phyloP scores from a whole-genome alignment of 768 basidiomycete genomes.

The Suillus paluster region DNA sequence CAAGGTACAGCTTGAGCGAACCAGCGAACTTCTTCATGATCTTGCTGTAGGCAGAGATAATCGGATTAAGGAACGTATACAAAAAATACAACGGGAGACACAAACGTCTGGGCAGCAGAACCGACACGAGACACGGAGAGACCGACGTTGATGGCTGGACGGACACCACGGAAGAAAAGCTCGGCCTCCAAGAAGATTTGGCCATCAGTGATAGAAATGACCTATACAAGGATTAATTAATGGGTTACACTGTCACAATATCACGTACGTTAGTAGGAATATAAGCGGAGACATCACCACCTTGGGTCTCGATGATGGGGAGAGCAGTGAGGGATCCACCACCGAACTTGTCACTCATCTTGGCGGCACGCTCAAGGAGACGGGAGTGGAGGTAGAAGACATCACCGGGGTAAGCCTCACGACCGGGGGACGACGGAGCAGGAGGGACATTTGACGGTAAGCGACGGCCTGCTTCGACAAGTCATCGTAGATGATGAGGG shows the following conservation, averaged over 20 bases:
- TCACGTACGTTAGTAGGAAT: conserved; percentile 85
- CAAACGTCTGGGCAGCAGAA: conserved; percentile 98
- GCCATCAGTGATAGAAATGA: conserved; percentile 99
- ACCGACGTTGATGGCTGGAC: conserved; percentile 99
- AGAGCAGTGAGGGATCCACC: conserved; percentile 98
- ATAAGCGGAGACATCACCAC: conserved; percentile 99
- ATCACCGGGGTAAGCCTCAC: conserved; percentile 99
- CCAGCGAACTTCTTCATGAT: conserved; percentile 99
- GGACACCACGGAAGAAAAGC: conserved; percentile 99
- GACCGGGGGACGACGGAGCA: conserved; percentile 99
- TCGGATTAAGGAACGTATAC: not conserved
- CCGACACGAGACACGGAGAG: conserved; percentile 99
- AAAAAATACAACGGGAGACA: conserved; percentile 10
- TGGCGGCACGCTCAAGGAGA: conserved; percentile 99
- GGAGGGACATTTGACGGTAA: conserved; percentile 99
- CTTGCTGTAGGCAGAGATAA: conserved; percentile 55
- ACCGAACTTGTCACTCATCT: conserved; percentile 99
- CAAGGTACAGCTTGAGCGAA: conserved; percentile 99
- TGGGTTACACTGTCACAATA: not conserved
- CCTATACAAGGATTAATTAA: conserved; percentile 48
- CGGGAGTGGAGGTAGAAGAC: conserved; percentile 99
- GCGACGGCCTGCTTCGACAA: conserved; percentile 99
- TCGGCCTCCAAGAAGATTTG: conserved; percentile 99
- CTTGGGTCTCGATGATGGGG: conserved; percentile 99
- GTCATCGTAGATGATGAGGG: conserved; percentile 99